Conservation (phyloP, 495 filamentous ascomycete species). For the Recurvomyces mirabilis region DNA sequence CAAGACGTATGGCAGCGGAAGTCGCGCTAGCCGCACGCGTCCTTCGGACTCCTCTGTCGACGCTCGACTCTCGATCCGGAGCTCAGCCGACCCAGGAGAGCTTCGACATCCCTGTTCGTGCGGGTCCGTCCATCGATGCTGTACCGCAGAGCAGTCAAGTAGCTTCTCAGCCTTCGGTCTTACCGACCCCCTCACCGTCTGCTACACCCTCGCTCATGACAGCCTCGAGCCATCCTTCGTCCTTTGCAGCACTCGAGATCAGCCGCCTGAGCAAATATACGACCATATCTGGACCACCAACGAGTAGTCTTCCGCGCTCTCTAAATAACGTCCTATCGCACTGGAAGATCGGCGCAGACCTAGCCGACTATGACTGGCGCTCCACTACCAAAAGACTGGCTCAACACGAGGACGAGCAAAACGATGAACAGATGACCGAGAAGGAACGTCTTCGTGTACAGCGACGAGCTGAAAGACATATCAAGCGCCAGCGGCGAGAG, state of each 20-base stretch:
- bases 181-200: constrained; percentile 18
- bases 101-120: constrained; percentile 7
- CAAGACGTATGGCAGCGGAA: background rate
- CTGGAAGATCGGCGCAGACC: constrained; percentile 18
- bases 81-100: constrained; percentile 15
- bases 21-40: constrained; percentile 3
- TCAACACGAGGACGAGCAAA: constrained; percentile 3
- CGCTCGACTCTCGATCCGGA: no score
- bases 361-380: constrained; percentile 17
- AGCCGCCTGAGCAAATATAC: constrained; percentile 17
- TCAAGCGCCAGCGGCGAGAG: constrained; percentile 14
- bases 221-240: constrained; percentile 4
- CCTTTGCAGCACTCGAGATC: constrained; percentile 4
- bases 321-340: constrained; percentile 14
- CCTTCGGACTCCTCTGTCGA: no score
- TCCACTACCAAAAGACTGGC: constrained; percentile 5
- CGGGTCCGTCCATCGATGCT: background rate
- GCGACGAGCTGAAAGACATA: constrained; percentile 6
- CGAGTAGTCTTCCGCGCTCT: constrained; percentile 7
- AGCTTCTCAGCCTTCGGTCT: background rate
- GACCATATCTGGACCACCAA: constrained; percentile 5
- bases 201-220: constrained; percentile 16
- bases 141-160: background rate
- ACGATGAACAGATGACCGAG: constrained; percentile 15
- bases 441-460: constrained; percentile 9